Conservation (phyloP, 352 stramenopile genomes). For the Phytophthora melonis region DNA sequence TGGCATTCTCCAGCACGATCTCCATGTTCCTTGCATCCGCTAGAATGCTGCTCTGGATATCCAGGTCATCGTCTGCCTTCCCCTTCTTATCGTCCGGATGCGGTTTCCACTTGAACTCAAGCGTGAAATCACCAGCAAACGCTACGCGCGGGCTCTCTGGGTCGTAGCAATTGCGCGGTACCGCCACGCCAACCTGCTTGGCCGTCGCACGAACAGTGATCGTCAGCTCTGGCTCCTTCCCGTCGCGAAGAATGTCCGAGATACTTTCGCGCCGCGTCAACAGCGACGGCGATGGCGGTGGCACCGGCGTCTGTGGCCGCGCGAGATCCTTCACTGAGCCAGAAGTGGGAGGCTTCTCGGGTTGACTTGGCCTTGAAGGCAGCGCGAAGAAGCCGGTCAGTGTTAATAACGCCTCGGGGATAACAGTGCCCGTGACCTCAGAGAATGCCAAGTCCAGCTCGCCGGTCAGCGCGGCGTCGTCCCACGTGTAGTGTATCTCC, state of each 20-base stretch:
- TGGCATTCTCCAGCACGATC: conserved; percentile 68
- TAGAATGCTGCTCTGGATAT: conserved; percentile 78
- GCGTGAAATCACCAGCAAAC: conserved; percentile 64
- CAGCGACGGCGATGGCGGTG: conserved; percentile 29
- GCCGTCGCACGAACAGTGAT: conserved; percentile 57
- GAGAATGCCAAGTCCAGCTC: conserved; percentile 62
- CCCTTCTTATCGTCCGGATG: conserved; percentile 21
- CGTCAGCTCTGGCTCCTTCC: conserved; percentile 52
- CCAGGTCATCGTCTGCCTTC: conserved; percentile 47
- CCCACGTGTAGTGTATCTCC: conserved; percentile 69
- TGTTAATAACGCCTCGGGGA: conserved; percentile 55
- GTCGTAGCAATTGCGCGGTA: conserved; percentile 65
- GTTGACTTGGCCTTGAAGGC: conserved; percentile 30
- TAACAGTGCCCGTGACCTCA: conserved; percentile 60
- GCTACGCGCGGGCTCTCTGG: conserved; percentile 53
- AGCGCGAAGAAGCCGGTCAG: conserved; percentile 69
- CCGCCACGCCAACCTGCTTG: conserved; percentile 58
- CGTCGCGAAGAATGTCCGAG: conserved; percentile 58
- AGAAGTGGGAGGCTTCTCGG: not conserved
- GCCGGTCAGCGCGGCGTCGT: conserved; percentile 49
- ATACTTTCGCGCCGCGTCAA: conserved; percentile 57
- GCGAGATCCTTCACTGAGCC: conserved; percentile 11
- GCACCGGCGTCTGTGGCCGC: conserved; percentile 2
- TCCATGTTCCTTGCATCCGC: conserved; percentile 73
- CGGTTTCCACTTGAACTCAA: conserved; percentile 66